Evolutionary conservation across 495 filamentous ascomycete species (phyloP), one percentile per base, ranked within the genome.

Genomic region (Penicillium odoratum): DNA sequence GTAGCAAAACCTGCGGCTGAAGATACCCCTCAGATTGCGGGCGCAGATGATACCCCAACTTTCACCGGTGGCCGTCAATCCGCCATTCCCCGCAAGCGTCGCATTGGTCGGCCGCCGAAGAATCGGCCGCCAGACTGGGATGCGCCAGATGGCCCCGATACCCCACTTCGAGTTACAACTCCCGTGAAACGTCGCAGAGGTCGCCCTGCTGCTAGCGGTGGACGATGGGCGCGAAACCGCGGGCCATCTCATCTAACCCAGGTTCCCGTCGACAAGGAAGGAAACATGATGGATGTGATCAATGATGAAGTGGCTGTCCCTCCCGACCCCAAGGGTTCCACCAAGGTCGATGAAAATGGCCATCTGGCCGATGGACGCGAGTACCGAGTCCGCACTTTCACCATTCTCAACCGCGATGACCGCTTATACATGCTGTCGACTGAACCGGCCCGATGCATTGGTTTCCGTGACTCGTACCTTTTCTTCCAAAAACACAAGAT

Each of bases 401-500:
- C 86, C 30, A 88, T 98, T 50, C 78, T 84, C 26, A 90, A 89
- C 48, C 86, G 92, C 48, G 90, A 86, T n/a, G 82, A 94, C 29
- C 75, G 91, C 25, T 83, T 95, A 15, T 98, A 98, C 83, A 98
- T 98, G 94, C 77, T 98, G 65, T 97, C 92, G 2, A 98, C 94
- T 3, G 94, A 98, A 64, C 94, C 94, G 5, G 94, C 94, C 21
- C 85, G 94, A 55, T 98, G 94, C 65, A 93, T 96, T 48, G 94
- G 94, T 7, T 98, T 98, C 81, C 79, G 94, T 53, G 94, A 98
- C 74, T 94, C 90, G 55, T 98, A 98, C 69, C 81, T 98, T 15
- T 98, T 98, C 80, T 98, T 98, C 80, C 93, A 93, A 63, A 96
- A 96, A 69, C 93, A 97, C 76, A 89, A 88, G 68, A 85, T 92